Percentiles rank a stretch among this genome's conserved stretches.
Evolutionary conservation across 805 yeast species (phyloP).

Genomic region (Schizosaccharomyces pombe): DNA sequence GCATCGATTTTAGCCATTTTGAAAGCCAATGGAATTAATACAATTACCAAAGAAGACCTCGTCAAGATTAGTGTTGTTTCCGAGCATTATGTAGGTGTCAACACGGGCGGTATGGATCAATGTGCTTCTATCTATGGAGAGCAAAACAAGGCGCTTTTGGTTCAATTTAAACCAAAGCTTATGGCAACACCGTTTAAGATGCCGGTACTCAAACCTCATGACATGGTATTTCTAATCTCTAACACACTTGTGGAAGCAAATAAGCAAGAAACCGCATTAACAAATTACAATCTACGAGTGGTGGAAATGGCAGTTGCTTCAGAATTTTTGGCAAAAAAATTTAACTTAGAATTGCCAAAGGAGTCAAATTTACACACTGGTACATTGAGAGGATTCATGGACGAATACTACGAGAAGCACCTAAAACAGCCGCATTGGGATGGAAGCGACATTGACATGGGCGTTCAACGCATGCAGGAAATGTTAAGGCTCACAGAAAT

Average conservation of each 20-base stretch:
- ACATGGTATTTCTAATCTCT: slow-evolving; percentile 33
- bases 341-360: not conserved
- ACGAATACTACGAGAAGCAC: not conserved
- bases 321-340: slow-evolving; percentile 18
- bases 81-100: slow-evolving; percentile 51
- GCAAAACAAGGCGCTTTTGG: slow-evolving; percentile 30
- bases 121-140: slow-evolving; percentile 47
- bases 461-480: not conserved
- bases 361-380: not conserved
- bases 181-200: slow-evolving; percentile 30
- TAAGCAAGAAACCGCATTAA: slow-evolving; percentile 47
- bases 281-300: slow-evolving; percentile 44
- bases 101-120: slow-evolving; percentile 65
- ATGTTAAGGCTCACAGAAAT: slow-evolving; percentile 25
- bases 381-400: not conserved
- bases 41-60: slow-evolving; percentile 27
- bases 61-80: slow-evolving; percentile 38
- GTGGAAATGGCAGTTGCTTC: slow-evolving; percentile 54
- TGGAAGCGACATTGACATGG: not conserved
- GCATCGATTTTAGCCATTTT: slow-evolving; percentile 36
- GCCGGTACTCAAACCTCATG: slow-evolving; percentile 16
- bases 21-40: slow-evolving; percentile 15
- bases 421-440: not conserved
- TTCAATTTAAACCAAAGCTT: slow-evolving; percentile 37
- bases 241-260: slow-evolving; percentile 39